Conservation (phyloP, 352 stramenopile genomes). For the Pythium brassicae region DNA sequence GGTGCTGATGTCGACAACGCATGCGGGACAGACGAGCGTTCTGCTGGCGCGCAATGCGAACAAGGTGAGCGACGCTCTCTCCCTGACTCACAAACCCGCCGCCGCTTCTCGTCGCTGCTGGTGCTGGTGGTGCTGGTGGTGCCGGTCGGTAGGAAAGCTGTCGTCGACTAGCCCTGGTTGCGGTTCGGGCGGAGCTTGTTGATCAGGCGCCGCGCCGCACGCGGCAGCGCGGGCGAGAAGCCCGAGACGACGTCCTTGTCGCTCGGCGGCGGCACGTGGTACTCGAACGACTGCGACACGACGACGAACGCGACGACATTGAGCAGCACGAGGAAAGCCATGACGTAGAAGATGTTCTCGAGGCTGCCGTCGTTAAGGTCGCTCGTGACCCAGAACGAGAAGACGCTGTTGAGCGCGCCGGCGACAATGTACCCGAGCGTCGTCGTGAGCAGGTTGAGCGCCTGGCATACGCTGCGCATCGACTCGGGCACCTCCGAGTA, state of each 20-base stretch:
- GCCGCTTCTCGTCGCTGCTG: neutral
- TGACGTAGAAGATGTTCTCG: conserved; percentile 87
- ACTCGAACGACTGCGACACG: conserved; percentile 79
- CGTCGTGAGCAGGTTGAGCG: conserved; percentile 87
- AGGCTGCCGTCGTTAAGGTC: conserved; percentile 89
- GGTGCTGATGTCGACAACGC: no score
- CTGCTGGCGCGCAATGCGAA: neutral
- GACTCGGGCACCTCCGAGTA: conserved; percentile 89
- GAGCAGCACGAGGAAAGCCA: conserved; percentile 63
- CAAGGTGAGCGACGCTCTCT: no score
- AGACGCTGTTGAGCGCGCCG: conserved; percentile 81
- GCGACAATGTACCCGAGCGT: conserved; percentile 86
- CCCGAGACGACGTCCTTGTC: conserved; percentile 45
- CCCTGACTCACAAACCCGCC: no score
- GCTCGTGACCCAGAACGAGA: conserved; percentile 88
- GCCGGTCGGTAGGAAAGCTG: no score
- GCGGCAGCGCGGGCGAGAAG: conserved; percentile 58
- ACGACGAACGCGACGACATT: conserved; percentile 56
- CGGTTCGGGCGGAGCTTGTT: conserved; percentile 13
- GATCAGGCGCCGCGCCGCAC: conserved; percentile 40
- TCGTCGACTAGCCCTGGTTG: conserved; percentile 3
- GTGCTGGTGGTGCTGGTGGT: no score
- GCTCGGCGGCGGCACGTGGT: conserved; percentile 52
- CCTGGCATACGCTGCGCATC: conserved; percentile 89
- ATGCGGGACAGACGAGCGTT: no score